phyloP scores from a whole-genome alignment of 169 alveolate species.

The Cryptosporidium felis region DNA sequence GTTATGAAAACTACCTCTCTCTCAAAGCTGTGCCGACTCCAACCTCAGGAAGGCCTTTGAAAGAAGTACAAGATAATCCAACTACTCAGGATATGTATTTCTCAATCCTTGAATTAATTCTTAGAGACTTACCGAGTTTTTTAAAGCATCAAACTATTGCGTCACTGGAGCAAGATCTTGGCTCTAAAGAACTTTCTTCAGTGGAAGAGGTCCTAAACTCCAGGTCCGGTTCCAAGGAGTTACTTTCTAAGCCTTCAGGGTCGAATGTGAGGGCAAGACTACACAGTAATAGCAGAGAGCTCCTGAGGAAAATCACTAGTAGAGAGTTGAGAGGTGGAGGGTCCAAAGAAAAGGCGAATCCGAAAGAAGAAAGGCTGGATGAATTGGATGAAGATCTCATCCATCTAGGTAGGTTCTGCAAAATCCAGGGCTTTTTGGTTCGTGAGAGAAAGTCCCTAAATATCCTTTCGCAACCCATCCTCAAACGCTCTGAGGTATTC shows the following conservation, averaged over 20 bases:
- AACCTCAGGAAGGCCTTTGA: not conserved
- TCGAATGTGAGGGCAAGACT: slow-evolving; percentile 23
- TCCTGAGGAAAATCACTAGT: slow-evolving; percentile 22
- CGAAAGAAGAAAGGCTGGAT: not conserved
- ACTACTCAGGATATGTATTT: not conserved
- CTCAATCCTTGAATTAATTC: not conserved
- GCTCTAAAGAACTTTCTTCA: too few relatives aligned
- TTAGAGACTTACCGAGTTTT: slow-evolving; percentile 4
- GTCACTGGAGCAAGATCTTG: too few relatives aligned
- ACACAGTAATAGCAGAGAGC: slow-evolving; percentile 37
- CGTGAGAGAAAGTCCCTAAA: not conserved
- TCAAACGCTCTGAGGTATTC: not conserved
- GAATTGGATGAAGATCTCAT: slow-evolving; percentile 7
- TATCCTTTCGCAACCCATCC: slow-evolving; percentile 15
- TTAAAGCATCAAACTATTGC: not conserved
- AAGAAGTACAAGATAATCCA: not conserved
- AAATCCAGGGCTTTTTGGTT: not conserved
- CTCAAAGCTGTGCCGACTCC: not conserved
- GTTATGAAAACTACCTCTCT: slow-evolving; percentile 17
- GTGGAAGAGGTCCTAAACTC: too few relatives aligned
- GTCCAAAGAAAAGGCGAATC: not conserved
- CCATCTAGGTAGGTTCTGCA: slow-evolving; percentile 1
- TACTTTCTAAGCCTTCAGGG: not conserved
- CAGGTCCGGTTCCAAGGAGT: not conserved
- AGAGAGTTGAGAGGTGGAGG: not conserved